Evolutionary conservation across 257 asterid genomes (phyloP), one percentile per base, ranked within the genome.

Genomic region (Dorcoceras hygrometricum): DNA sequence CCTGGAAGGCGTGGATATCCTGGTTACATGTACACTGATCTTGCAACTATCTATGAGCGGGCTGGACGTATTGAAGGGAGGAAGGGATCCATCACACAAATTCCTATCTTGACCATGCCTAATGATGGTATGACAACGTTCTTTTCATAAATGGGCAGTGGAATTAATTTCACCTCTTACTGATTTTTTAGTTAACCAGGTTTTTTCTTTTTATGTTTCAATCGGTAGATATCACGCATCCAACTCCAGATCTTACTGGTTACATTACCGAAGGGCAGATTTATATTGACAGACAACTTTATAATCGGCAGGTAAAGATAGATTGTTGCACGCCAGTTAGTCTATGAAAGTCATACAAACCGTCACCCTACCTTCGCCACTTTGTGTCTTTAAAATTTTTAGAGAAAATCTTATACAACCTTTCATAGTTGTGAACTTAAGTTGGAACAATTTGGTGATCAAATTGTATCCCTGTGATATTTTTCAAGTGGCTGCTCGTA

Each of bases 181-280:
- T 57, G 25, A 46, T 66, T 65, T 27, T 67, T 64, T 20, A 22
- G 25, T 62, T 28, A 7, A 19, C 53, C 59, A 20, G 10, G 20
- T 59, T 5, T 46, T 63, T 20, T 60, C 63, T 75, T 54, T 14
- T 28, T 18, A 20, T 29, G 54, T 68, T 67, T 70, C 59, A 59
- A 67, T 79, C 82, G 73, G 60, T 92, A 94, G 99, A 94, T 79
- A 94, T 94, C 59, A 94, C 99, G 28, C 99, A 94, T 86, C 99
- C 99, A 66, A 94, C 99, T 62, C 99, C 99, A 62, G 99, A 94
- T 94, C 96, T 94, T 72, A 90, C 99, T 2, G 99, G 99, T 65
- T 94, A 94, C 73, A 94, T 94, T 77, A 94, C 99, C 2, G 99
- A 94, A 76, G 99, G 99, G 61, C 99, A 94, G 89, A 89, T 94